phyloP scores from a whole-genome alignment of 352 stramenopile genomes.

The Pythium chondricola region DNA sequence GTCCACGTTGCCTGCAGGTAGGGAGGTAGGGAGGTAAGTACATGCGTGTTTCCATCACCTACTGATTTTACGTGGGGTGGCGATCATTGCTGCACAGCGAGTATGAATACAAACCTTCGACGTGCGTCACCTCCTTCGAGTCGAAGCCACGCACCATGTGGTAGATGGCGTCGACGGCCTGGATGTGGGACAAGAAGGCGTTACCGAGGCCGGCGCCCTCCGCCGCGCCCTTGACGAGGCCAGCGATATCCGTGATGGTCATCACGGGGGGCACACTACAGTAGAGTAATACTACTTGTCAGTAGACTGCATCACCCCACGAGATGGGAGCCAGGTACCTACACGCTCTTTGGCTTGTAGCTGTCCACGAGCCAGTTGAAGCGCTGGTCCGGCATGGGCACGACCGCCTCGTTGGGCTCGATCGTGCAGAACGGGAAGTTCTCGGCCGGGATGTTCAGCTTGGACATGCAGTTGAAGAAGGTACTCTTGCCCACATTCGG shows the following conservation, averaged over 20 bases:
- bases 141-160: constrained; percentile 98
- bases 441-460: constrained; percentile 88
- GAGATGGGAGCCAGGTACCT: constrained; percentile 8
- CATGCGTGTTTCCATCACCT: too few relatives aligned
- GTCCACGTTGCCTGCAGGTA: constrained; percentile 88
- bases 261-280: constrained; percentile 92
- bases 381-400: constrained; percentile 96
- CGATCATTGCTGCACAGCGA: too few relatives aligned
- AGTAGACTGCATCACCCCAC: background rate
- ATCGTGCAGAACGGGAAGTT: constrained; percentile 98
- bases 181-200: constrained; percentile 99
- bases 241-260: constrained; percentile 99
- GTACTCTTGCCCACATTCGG: constrained; percentile 99
- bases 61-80: too few relatives aligned
- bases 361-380: constrained; percentile 98
- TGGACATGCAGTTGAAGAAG: constrained; percentile 98
- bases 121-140: constrained; percentile 97
- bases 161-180: constrained; percentile 97
- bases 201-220: constrained; percentile 99
- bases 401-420: constrained; percentile 97
- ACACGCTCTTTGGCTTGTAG: constrained; percentile 92
- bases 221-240: constrained; percentile 95
- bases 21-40: too few relatives aligned
- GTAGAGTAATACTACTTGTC: background rate
- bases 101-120: constrained; percentile 74